Base-by-base conservation (phyloP, 768 basidiomycete species). In the Auricularia auricula-judae region DNA sequence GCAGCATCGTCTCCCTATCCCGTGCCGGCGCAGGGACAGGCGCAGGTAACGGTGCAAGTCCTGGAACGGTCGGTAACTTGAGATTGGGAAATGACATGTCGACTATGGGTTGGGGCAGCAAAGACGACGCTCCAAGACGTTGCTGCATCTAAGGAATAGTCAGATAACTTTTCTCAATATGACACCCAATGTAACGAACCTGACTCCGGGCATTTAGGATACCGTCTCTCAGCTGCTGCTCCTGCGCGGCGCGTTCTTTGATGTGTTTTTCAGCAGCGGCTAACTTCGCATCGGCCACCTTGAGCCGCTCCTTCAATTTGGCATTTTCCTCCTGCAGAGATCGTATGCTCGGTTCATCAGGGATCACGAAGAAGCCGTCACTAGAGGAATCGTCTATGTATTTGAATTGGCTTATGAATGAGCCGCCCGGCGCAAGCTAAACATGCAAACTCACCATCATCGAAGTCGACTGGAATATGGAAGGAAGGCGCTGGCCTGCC, bases 341-440 rank as follows among this genome's bases (percentile, higher is more conserved):
- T 4, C 81, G 72, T 62, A 85, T 85, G 35, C 82, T 74, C 36
- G 82, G 84, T 4, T 83, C 82, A 0, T 66, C 65, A 16, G 90
- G 87, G 59, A 93, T 82, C 42, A 93, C 71, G 68, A 81, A 89
- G 71, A 91, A 92, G 0, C 90, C 92, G 67, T 89, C 91, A 34
- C 66, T 56, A 1, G 90, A 87, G 64, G 90, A 80, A 36, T 89
- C 86, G 67, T 86, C 84, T 35, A 80, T 86, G 84, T 68, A 35
- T 54, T 65, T 56, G 44, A 51, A 58, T 54, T 64, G 39, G 39
- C 39, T 42, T 7, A 42, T 42, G 44, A 61, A 44, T 68, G 21
- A 66, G 63, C 62, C 44, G 47, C 10, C 5, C 12, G 8, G 39
- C 39, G 12, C 12, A 42, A 42, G 12, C 12, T 8, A 7, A 14